These are phyloP conservation scores for Priceomyces melissophilus DNA, from an alignment of 805 yeast species.

Conservation along the genomic window DNA sequence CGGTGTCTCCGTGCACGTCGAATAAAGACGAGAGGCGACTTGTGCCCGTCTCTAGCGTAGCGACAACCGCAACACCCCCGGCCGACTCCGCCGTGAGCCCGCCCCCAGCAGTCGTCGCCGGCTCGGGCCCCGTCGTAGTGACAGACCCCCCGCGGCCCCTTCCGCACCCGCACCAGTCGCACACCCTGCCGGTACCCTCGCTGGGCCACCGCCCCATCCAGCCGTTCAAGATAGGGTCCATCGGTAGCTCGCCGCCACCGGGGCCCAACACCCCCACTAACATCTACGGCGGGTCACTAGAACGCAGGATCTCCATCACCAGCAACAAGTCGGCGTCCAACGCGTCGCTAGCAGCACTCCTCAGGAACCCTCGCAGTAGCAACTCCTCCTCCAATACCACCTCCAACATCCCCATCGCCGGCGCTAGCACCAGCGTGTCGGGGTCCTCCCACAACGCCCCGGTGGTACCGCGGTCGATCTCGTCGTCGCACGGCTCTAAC, in stretches of 20 bases:
- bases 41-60: too few species aligned
- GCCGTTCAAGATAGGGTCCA: constrained; percentile 63
- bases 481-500: constrained; percentile 39
- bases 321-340: constrained; percentile 47
- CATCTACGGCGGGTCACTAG: constrained; percentile 19
- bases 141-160: too few species aligned
- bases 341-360: constrained; percentile 51
- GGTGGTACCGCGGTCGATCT: constrained; percentile 33
- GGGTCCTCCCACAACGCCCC: constrained; percentile 6
- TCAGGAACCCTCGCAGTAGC: constrained; percentile 48
- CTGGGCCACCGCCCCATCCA: constrained; percentile 33
- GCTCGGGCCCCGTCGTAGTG: too few species aligned
- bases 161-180: not conserved
- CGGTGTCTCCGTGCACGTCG: too few species aligned
- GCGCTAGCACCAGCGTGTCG: constrained; percentile 4
- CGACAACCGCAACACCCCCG: too few species aligned
- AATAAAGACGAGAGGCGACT: too few species aligned
- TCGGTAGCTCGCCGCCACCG: constrained; percentile 43
- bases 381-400: constrained; percentile 36
- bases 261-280: constrained; percentile 26
- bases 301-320: constrained; percentile 40
- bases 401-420: constrained; percentile 21
- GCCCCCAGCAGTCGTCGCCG: too few species aligned
- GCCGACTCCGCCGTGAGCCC: too few species aligned
- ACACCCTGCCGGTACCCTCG: constrained; percentile 8